Conservation (phyloP, 805 yeast species). For the Hanseniaspora meyeri region DNA sequence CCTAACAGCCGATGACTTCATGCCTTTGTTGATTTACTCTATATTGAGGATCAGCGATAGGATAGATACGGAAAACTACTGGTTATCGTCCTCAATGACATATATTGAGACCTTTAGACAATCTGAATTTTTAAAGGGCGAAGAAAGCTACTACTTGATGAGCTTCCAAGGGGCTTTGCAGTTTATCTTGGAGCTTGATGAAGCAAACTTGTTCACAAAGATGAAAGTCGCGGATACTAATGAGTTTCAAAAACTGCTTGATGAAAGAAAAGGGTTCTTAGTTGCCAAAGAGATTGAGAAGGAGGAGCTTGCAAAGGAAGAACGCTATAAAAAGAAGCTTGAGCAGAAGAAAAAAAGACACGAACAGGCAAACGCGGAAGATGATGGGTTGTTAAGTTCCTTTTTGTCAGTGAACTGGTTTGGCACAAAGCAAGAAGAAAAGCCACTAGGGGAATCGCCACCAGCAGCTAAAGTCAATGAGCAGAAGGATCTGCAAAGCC, state of each 20-base stretch:
- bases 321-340: neutral
- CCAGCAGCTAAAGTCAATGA: neutral
- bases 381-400: neutral
- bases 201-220: slow-evolving; percentile 28
- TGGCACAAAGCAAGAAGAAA: neutral
- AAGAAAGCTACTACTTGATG: slow-evolving; percentile 79
- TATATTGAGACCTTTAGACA: slow-evolving; percentile 79
- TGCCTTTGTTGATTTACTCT: slow-evolving; percentile 78
- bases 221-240: slow-evolving; percentile 53
- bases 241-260: slow-evolving; percentile 36
- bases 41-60: slow-evolving; percentile 36
- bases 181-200: slow-evolving; percentile 53
- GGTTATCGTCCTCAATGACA: slow-evolving; percentile 65
- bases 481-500: slow-evolving; percentile 26
- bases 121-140: slow-evolving; percentile 67
- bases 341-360: neutral
- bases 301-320: neutral
- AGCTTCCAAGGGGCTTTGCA: slow-evolving; percentile 82
- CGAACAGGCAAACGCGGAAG: neutral
- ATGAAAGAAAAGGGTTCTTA: slow-evolving; percentile 20
- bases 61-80: slow-evolving; percentile 17
- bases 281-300: neutral
- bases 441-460: neutral
- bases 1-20: slow-evolving; percentile 85
- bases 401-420: slow-evolving; percentile 3